These are phyloP conservation scores for Dactylis glomerata DNA, from an alignment of 176 grass and related monocot genomes.

Conservation along the genomic window DNA sequence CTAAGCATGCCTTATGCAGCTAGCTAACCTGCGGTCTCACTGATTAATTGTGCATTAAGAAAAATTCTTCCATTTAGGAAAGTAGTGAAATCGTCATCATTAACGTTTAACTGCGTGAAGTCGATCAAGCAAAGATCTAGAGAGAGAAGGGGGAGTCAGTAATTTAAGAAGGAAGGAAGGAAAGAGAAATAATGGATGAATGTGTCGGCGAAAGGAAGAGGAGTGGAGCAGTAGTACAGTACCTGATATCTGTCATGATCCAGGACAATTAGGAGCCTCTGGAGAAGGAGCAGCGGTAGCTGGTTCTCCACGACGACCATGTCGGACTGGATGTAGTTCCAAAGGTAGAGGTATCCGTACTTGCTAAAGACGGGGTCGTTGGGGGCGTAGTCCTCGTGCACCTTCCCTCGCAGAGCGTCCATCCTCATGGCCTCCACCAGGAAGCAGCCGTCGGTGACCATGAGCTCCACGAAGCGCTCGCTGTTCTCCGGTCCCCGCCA, in stretches of 20 bases:
- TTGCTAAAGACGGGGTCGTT: slow-evolving; percentile 55
- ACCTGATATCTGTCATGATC: slow-evolving; percentile 17
- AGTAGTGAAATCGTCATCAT: neutral
- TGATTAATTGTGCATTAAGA: neutral
- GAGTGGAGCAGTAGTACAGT: neutral
- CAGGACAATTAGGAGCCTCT: neutral
- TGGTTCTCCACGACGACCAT: slow-evolving; percentile 59
- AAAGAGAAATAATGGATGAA: neutral
- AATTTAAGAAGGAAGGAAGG: neutral
- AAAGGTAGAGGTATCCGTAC: slow-evolving; percentile 28
- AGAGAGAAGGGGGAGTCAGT: neutral
- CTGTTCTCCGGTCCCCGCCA: slow-evolving; percentile 22
- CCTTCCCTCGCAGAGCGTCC: neutral
- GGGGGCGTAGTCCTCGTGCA: slow-evolving; percentile 19
- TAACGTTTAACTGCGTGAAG: neutral
- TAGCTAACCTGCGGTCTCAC: neutral
- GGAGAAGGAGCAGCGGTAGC: slow-evolving; percentile 27
- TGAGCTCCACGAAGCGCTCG: slow-evolving; percentile 40
- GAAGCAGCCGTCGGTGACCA: slow-evolving; percentile 59
- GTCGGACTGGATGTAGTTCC: neutral
- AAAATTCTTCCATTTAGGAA: neutral
- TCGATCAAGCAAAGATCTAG: neutral
- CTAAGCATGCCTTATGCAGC: neutral
- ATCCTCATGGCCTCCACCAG: slow-evolving; percentile 38
- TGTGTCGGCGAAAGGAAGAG: neutral